These are phyloP conservation scores for Blastomyces emzantsi DNA, from an alignment of 2,329 filamentous ascomycete species.

Conservation along the genomic window DNA sequence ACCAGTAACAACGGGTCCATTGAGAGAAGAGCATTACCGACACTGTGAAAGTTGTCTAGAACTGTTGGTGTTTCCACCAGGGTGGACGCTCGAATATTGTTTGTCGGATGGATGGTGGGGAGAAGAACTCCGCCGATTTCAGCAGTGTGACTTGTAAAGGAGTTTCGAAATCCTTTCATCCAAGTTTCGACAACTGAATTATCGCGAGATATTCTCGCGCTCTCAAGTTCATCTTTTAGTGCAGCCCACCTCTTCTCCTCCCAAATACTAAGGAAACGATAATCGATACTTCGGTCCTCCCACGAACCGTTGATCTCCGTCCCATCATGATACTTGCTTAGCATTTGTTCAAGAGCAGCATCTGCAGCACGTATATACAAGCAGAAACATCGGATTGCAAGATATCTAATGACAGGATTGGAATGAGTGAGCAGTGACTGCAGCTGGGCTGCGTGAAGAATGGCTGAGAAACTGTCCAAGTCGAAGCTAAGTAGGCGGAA, in stretches of 20 bases:
- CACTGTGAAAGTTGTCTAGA: constrained; percentile 56
- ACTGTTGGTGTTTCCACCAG: constrained; percentile 68
- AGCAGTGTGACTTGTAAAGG: constrained; percentile 52
- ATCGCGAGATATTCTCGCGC: constrained; percentile 20
- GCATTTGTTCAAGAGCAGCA: constrained; percentile 61
- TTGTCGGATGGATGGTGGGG: constrained; percentile 40
- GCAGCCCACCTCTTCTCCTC: constrained; percentile 53
- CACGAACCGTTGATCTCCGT: constrained; percentile 58
- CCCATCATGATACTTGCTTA: constrained; percentile 56
- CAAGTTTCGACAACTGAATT: constrained; percentile 19
- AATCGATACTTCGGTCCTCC: constrained; percentile 70
- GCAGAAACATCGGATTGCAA: constrained; percentile 74
- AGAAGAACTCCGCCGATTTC: constrained; percentile 60
- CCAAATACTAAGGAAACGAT: constrained; percentile 60
- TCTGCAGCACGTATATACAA: constrained; percentile 73
- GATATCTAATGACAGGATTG: constrained; percentile 58
- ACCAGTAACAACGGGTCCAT: constrained; percentile 68
- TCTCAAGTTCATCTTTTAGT: constrained; percentile 22
- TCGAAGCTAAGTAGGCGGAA: constrained; percentile 77
- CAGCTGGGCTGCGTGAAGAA: constrained; percentile 58
- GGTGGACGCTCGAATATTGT: constrained; percentile 38
- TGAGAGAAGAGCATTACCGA: constrained; percentile 59
- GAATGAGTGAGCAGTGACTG: constrained; percentile 57
- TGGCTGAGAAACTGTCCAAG: constrained; percentile 54
- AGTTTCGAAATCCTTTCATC: constrained; percentile 24